Base-by-base conservation (phyloP, 108 stramenopile species). In the Nitzschia inconspicua region DNA sequence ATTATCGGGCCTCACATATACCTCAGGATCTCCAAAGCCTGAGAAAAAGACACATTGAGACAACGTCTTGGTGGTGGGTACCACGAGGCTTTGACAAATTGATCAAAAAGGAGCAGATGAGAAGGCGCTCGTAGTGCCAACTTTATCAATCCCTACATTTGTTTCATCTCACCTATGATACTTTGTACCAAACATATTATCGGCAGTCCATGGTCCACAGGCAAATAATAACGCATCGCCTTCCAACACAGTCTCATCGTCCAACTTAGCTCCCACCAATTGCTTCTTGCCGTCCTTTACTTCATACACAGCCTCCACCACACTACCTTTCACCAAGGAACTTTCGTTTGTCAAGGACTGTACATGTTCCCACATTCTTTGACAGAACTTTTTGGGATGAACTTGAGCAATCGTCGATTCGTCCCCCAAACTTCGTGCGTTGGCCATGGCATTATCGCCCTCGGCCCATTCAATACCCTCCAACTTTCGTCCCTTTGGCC, bases 401-500 rank as follows among this genome's bases (percentile, higher is more conserved):
- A 91, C 89, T 67, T 91, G 89, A 31, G 89, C 89, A 35, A 86
- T 91, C 1, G 75, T 73, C n/a, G 19, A 1, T 35, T 80, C 80
- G 44, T 75, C 63, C 3, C 77, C 82, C 42, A 76, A 13, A 22
- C 47, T 58, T 29, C 30, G 26, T 28, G 39, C 18, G 35, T 68
- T 32, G 22, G 73, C 76, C 39, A 64, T 39, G 16, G 79, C 66
- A 23, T 7, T 44, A 13, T 30, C 47, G 18, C 50, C 63, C 7
- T 59, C 43, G 2, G 74, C 79, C 80, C 84, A 79, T 66, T 82
- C 80, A 16, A 79, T 65, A 18, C 57, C 63, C 25, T 62, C 51
- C 31, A 79, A 36, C 43, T 80, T 82, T 39, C 69, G 60, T 36
- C 75, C 78, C n/a, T 20, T 20, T 8, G 73, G 71, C 8, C 6